phyloP scores from a whole-genome alignment of 2,329 filamentous ascomycete genomes.

The Aspergillus amoenus region DNA sequence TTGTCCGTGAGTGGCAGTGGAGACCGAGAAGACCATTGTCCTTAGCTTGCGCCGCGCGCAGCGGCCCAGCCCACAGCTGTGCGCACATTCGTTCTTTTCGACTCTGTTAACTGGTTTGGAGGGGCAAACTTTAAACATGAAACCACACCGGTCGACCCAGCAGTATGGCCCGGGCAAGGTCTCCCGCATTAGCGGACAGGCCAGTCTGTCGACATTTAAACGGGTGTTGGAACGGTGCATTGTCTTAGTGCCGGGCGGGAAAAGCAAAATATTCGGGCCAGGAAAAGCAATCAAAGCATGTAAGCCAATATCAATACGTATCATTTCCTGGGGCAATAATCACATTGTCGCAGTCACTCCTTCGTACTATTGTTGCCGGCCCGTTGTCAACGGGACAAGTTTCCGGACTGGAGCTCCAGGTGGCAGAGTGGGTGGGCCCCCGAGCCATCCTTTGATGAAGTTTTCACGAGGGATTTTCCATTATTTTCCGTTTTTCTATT shows the following conservation, averaged over 20 bases:
- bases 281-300: not conserved
- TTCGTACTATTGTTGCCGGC: not conserved
- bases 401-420: not conserved
- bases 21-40: not conserved
- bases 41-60: no score
- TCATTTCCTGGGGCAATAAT: not conserved
- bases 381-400: slow-evolving; percentile 2
- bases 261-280: not conserved
- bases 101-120: slow-evolving; percentile 1
- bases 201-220: slow-evolving; percentile 17
- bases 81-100: not conserved
- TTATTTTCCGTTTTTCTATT: not conserved
- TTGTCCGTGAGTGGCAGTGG: not conserved
- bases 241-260: not conserved
- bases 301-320: not conserved
- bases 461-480: slow-evolving; percentile 7
- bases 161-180: slow-evolving; percentile 29
- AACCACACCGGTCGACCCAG: slow-evolving; percentile 25
- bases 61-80: not conserved
- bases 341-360: not conserved
- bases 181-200: slow-evolving; percentile 26
- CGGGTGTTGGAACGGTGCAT: not conserved
- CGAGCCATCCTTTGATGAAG: not conserved
- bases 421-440: not conserved
- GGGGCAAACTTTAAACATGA: slow-evolving; percentile 22